Conservation (phyloP, 768 basidiomycete species). For the Xerocomus potaroensis region DNA sequence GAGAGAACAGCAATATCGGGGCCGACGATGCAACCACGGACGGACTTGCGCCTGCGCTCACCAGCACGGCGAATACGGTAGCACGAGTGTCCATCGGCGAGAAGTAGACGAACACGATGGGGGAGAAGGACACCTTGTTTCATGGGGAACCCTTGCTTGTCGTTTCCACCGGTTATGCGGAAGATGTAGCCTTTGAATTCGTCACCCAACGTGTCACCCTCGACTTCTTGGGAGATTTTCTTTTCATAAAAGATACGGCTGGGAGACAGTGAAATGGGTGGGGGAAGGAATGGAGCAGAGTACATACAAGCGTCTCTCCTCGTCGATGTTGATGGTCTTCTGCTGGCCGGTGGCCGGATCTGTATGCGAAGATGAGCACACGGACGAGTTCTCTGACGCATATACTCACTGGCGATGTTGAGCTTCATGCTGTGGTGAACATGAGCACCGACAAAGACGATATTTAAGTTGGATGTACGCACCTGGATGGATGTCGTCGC, state of each 20-base stretch:
- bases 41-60: constrained; percentile 98
- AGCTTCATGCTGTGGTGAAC: constrained; percentile 74
- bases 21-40: constrained; percentile 97
- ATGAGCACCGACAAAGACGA: constrained; percentile 3
- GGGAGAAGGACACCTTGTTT: constrained; percentile 98
- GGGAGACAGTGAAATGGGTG: constrained; percentile 6
- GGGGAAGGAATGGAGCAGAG: neutral
- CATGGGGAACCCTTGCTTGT: constrained; percentile 99
- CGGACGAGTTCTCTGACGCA: neutral
- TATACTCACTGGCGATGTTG: constrained; percentile 86
- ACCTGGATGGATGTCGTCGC: constrained; percentile 31
- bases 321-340: constrained; percentile 93
- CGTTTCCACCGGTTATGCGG: constrained; percentile 97
- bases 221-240: constrained; percentile 93
- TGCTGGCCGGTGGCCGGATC: constrained; percentile 97
- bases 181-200: constrained; percentile 97
- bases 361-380: constrained; percentile 30
- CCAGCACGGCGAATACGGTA: constrained; percentile 89
- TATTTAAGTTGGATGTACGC: neutral
- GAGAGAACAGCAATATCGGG: constrained; percentile 95
- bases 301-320: constrained; percentile 79
- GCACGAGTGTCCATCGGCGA: constrained; percentile 96
- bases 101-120: constrained; percentile 89
- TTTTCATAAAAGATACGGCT: constrained; percentile 97
- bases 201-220: constrained; percentile 85